Conservation (phyloP, 2,329 filamentous ascomycete genomes). For the Beauveria brongniartii region DNA sequence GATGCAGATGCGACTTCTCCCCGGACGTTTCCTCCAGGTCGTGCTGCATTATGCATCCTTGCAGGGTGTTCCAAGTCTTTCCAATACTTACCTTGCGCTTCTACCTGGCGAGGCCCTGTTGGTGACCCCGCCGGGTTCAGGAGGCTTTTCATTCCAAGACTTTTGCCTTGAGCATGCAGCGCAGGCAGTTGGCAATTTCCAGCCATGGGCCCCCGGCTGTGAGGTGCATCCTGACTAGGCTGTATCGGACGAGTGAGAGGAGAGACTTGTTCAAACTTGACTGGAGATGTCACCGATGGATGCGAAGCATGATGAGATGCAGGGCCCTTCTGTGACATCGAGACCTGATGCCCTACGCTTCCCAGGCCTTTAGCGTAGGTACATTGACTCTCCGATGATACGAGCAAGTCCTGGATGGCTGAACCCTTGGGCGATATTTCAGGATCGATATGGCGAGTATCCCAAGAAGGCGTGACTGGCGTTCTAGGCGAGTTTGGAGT, state of each 20-base stretch:
- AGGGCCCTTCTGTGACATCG: conserved; percentile 57
- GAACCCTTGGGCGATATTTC: conserved; percentile 18
- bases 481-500: conserved; percentile 28
- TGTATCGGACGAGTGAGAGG: conserved; percentile 5
- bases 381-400: conserved; percentile 43
- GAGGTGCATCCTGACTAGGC: conserved; percentile 17
- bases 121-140: conserved; percentile 29
- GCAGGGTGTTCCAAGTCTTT: conserved; percentile 16
- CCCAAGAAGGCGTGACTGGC: conserved; percentile 27
- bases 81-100: conserved; percentile 13
- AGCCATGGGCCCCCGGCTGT: conserved; percentile 13
- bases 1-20: conserved; percentile 24
- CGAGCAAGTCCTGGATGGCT: conserved; percentile 16
- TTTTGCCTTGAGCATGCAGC: conserved; percentile 19
- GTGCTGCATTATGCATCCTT: conserved; percentile 15
- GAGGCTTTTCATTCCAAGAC: conserved; percentile 30
- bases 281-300: conserved; percentile 37
- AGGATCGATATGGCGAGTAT: conserved; percentile 16
- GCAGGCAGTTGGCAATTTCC: conserved; percentile 17
- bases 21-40: conserved; percentile 19
- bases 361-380: conserved; percentile 41
- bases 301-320: conserved; percentile 48
- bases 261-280: conserved; percentile 25
- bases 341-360: conserved; percentile 49
- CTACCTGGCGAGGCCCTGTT: conserved; percentile 15